Conservation (phyloP, 2,329 filamentous ascomycete species). For the Herpotrichia juniperi region DNA sequence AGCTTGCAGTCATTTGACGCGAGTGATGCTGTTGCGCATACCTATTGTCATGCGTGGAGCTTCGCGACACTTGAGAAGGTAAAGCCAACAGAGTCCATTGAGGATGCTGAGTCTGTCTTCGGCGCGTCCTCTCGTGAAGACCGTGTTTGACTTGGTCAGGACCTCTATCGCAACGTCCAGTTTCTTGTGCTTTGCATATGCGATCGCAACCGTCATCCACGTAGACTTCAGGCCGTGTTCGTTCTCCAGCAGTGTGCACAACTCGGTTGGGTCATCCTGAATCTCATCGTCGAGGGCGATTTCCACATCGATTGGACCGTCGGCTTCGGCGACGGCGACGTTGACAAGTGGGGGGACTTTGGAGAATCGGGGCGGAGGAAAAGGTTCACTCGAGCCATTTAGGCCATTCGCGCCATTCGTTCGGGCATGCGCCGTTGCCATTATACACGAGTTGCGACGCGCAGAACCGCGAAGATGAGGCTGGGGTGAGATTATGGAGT, state of each 20-base stretch:
- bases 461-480: background rate
- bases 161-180: slow-evolving; percentile 81
- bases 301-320: slow-evolving; percentile 78
- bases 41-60: slow-evolving; percentile 71
- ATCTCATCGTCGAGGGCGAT: slow-evolving; percentile 85
- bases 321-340: slow-evolving; percentile 66
- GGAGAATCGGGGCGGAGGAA: slow-evolving; percentile 58
- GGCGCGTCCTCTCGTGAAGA: slow-evolving; percentile 70
- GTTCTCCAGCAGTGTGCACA: slow-evolving; percentile 93
- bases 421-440: slow-evolving; percentile 59
- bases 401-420: slow-evolving; percentile 57
- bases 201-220: slow-evolving; percentile 97
- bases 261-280: slow-evolving; percentile 90
- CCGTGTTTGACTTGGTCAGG: slow-evolving; percentile 73
- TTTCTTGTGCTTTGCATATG: slow-evolving; percentile 95
- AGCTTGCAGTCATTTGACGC: background rate
- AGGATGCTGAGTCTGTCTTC: slow-evolving; percentile 87
- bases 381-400: slow-evolving; percentile 51
- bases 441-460: slow-evolving; percentile 35
- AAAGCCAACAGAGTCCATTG: slow-evolving; percentile 87
- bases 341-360: slow-evolving; percentile 68
- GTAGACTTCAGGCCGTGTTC: slow-evolving; percentile 89
- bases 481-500: background rate
- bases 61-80: slow-evolving; percentile 85
- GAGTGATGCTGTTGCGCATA: slow-evolving; percentile 16